Percentiles rank a stretch among this genome's conserved stretches.
phyloP scores from a whole-genome alignment of 164 flowering plant genomes.

The Vitis riparia region DNA sequence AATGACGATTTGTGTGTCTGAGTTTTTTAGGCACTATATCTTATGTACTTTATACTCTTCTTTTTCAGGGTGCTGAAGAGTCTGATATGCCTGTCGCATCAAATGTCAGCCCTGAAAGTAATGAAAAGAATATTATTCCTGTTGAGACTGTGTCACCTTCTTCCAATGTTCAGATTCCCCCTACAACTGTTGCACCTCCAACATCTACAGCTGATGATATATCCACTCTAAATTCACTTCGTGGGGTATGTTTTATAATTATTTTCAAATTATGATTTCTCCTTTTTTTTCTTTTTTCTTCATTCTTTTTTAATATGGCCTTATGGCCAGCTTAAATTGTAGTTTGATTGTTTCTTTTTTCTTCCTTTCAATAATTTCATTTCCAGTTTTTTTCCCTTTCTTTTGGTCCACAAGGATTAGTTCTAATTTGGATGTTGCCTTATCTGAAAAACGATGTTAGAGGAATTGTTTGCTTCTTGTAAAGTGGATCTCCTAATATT shows the following conservation, averaged over 20 bases:
- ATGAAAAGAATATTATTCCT: slow-evolving; percentile 36
- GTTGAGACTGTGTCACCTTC: slow-evolving; percentile 53
- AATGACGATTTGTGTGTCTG: neutral
- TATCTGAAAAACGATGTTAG: neutral
- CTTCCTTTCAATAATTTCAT: neutral
- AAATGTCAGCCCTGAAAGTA: slow-evolving; percentile 43
- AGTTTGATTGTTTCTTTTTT: neutral
- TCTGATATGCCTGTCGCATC: slow-evolving; percentile 42
- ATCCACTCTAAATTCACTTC: slow-evolving; percentile 70
- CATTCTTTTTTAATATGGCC: neutral
- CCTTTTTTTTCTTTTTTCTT: slow-evolving; percentile 3
- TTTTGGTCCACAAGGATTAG: neutral
- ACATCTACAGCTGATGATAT: slow-evolving; percentile 50
- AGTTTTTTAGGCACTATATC: neutral
- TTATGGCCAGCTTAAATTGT: neutral
- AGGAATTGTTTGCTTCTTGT: no score
- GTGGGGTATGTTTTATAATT: slow-evolving; percentile 51
- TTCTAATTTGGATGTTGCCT: neutral
- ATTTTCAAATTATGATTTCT: neutral
- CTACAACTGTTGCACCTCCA: slow-evolving; percentile 40
- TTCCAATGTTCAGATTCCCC: slow-evolving; percentile 38
- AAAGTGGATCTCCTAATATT: no score
- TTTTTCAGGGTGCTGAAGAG: slow-evolving; percentile 65
- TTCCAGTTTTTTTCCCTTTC: neutral
- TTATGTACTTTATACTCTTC: neutral